These are phyloP conservation scores for Ottelia alismoides DNA, from an alignment of 106 monocot genomes.

Conservation along the genomic window DNA sequence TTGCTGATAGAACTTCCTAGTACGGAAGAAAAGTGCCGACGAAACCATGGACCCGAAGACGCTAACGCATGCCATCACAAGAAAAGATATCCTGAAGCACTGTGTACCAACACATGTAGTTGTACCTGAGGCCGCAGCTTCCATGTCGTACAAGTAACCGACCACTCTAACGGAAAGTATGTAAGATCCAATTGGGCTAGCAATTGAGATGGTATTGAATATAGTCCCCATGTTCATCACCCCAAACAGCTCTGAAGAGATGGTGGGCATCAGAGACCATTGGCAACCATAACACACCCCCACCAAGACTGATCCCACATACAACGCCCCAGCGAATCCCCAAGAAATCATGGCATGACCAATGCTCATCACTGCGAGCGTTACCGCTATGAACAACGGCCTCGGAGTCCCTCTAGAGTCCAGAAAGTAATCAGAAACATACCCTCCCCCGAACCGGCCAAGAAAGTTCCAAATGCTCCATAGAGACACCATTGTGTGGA, in stretches of 20 bases:
- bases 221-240: slow-evolving; percentile 82
- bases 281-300: slow-evolving; percentile 86
- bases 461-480: slow-evolving; percentile 99
- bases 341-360: slow-evolving; percentile 63
- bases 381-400: slow-evolving; percentile 62
- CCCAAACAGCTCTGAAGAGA: slow-evolving; percentile 87
- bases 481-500: slow-evolving; percentile 53
- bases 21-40: slow-evolving; percentile 33
- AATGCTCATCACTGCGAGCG: slow-evolving; percentile 51
- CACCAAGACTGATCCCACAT: slow-evolving; percentile 56
- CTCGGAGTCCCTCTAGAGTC: slow-evolving; percentile 26
- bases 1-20: slow-evolving; percentile 49
- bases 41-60: slow-evolving; percentile 32
- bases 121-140: slow-evolving; percentile 12
- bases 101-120: slow-evolving; percentile 31
- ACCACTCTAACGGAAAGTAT: slow-evolving; percentile 73
- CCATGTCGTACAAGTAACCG: slow-evolving; percentile 71
- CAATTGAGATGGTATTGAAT: slow-evolving; percentile 72
- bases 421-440: slow-evolving; percentile 64
- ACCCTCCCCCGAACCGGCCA: slow-evolving; percentile 69
- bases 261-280: slow-evolving; percentile 86
- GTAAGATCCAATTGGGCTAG: slow-evolving; percentile 78
- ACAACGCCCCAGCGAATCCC: slow-evolving; percentile 47
- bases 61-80: slow-evolving; percentile 52
- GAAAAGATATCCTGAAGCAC: slow-evolving; percentile 73